Conservation (phyloP, 768 basidiomycete genomes). For the Mycena venus region DNA sequence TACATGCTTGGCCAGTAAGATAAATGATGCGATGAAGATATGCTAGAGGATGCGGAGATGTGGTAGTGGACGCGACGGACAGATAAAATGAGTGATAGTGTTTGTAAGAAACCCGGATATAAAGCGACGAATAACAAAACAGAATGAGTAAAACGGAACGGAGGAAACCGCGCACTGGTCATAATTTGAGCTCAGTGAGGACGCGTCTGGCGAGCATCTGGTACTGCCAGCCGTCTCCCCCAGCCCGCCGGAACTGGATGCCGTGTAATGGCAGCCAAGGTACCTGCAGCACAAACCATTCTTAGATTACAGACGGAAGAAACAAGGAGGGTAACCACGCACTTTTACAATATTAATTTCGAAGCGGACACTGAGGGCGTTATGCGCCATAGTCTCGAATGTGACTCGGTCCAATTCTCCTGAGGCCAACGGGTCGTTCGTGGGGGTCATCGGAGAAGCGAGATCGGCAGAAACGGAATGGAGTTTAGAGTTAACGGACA, state of each 20-base stretch:
- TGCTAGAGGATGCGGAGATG: slow-evolving; percentile 2
- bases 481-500: slow-evolving; percentile 71
- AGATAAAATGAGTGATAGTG: not conserved
- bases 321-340: slow-evolving; percentile 44
- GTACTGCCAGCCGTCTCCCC: slow-evolving; percentile 97
- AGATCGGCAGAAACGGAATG: slow-evolving; percentile 54
- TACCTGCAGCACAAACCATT: slow-evolving; percentile 65
- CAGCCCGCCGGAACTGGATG: slow-evolving; percentile 92
- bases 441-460: slow-evolving; percentile 37
- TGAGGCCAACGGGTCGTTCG: slow-evolving; percentile 65
- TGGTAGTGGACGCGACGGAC: not conserved
- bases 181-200: slow-evolving; percentile 90
- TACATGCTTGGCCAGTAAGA: not conserved
- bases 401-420: slow-evolving; percentile 76
- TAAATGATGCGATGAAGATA: not conserved
- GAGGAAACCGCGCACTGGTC: slow-evolving; percentile 34
- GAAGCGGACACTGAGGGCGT: slow-evolving; percentile 90
- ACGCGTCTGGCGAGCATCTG: slow-evolving; percentile 94
- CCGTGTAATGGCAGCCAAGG: slow-evolving; percentile 96
- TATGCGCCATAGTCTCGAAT: slow-evolving; percentile 81
- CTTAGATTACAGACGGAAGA: slow-evolving; percentile 23
- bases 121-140: not conserved
- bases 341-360: slow-evolving; percentile 99
- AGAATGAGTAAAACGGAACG: not conserved
- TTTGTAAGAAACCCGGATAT: not conserved